Base-by-base conservation (phyloP, 495 filamentous ascomycete species). In the Podospora anserina region DNA sequence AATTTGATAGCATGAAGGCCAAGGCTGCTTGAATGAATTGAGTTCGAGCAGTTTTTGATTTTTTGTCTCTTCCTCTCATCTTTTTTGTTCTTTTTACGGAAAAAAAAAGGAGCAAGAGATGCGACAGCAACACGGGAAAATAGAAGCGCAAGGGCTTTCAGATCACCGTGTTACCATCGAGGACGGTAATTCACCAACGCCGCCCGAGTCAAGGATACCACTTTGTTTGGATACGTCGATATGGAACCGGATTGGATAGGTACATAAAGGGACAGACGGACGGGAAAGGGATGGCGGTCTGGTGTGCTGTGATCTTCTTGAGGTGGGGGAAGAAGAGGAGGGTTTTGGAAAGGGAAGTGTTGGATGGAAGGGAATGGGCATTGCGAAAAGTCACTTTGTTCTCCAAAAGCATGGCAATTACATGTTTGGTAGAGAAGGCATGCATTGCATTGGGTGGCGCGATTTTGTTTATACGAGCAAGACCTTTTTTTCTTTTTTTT, bases 1-100 rank as follows among this genome's bases (percentile, higher is more conserved):
- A 71, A 23, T 71, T 71, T 59, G 63, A 68, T 39, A 68, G 66
- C 58, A 71, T 71, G 69, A 68, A 71, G 69, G 69, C 60, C 58
- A 71, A 71, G 60, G 61, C 61, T 49, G 39, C 39, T 49, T 49
- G 39, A 49, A 49, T 11, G 15, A 49, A 49, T 3, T 11, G 15
- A 49, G 13, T 3, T 13, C 39, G 15, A 49, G 39, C 39, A 49
- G 39, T 16, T 49, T 49, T 20, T 20, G 0, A 20, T 5, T 58
- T 58, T 9, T 58, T 26, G 7, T 58, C 18, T 23, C 6, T 20
- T 26, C 4, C 15, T 56, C 5, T 58, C 23, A 20, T 58, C 55
- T 20, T 58, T 15, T 20, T 20, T 20, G 15, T 15, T 18, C 19
- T 56, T 56, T 5, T 4, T 20, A 56, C 15, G 4, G 19, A 15